phyloP scores from a whole-genome alignment of 495 filamentous ascomycete species.

The Massariosphaeria phaeospora region DNA sequence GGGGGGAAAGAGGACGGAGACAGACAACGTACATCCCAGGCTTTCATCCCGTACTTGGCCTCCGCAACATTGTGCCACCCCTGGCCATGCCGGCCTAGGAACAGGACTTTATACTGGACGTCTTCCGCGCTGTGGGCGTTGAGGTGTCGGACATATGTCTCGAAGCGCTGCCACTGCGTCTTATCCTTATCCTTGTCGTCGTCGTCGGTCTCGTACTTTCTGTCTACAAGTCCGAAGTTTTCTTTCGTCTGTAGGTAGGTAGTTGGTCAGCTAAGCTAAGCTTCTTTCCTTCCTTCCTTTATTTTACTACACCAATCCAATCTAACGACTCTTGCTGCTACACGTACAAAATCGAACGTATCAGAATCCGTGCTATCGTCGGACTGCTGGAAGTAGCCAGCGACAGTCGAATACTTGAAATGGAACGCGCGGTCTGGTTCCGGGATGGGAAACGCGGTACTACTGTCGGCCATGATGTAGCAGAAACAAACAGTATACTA shows the following conservation, averaged over 20 bases:
- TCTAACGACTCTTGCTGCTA: neutral
- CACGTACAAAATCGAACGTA: slow-evolving; percentile 33
- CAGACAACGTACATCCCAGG: slow-evolving; percentile 37
- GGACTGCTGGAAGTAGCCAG: slow-evolving; percentile 34
- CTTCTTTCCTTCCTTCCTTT: neutral
- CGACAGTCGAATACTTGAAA: slow-evolving; percentile 23
- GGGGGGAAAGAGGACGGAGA: neutral
- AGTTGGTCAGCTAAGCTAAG: too few relatives aligned
- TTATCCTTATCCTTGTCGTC: neutral
- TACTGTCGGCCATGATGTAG: too few relatives aligned
- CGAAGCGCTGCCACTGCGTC: slow-evolving; percentile 38
- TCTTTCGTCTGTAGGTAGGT: slow-evolving; percentile 32
- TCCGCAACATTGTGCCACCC: slow-evolving; percentile 42
- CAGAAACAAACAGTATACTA: too few relatives aligned
- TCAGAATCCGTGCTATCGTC: slow-evolving; percentile 24
- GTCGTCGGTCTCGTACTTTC: slow-evolving; percentile 32
- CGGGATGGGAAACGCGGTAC: neutral
- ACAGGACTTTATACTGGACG: slow-evolving; percentile 35
- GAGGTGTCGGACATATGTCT: slow-evolving; percentile 21
- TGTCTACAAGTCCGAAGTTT: slow-evolving; percentile 36
- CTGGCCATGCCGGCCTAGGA: slow-evolving; percentile 40
- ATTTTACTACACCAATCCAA: neutral
- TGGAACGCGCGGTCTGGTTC: neutral
- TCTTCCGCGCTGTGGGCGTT: slow-evolving; percentile 20
- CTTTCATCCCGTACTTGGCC: slow-evolving; percentile 37